A percentile compares a stretch with the other conserved stretches of the same genome.
Conservation (phyloP, 495 filamentous ascomycete species). For the Neurospora tetrasperma region DNA sequence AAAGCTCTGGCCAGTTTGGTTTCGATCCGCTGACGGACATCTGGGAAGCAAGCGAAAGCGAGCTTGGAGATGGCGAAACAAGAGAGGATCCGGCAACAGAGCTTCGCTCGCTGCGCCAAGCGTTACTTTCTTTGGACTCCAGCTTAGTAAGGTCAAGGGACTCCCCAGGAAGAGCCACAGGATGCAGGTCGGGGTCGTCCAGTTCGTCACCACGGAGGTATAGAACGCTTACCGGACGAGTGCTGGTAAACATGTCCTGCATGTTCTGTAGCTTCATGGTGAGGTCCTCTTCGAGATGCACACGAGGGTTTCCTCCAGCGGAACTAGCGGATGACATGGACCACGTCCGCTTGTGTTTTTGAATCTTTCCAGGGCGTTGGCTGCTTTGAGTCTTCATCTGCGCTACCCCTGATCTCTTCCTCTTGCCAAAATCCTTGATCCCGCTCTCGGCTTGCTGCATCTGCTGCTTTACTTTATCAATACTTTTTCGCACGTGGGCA, state of each 20-base stretch:
- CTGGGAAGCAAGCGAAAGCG: conserved; percentile 47
- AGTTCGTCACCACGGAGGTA: conserved; percentile 71
- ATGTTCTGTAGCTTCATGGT: conserved; percentile 72
- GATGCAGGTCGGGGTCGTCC: conserved; percentile 84
- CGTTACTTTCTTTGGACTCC: conserved; percentile 42
- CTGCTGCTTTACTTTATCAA: conserved; percentile 89
- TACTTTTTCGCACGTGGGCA: conserved; percentile 85
- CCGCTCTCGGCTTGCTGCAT: conserved; percentile 81
- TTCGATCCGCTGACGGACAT: conserved; percentile 25
- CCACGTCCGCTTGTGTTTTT: conserved; percentile 91
- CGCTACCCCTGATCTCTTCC: conserved; percentile 59
- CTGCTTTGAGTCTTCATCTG: conserved; percentile 37
- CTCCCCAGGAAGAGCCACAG: conserved; percentile 66
- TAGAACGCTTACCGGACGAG: conserved; percentile 72
- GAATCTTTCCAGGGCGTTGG: conserved; percentile 61
- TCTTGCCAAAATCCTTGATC: conserved; percentile 77
- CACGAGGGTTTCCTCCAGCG: conserved; percentile 43
- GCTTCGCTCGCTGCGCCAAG: conserved; percentile 48
- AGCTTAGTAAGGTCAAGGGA: conserved; percentile 47
- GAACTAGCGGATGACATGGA: conserved; percentile 86
- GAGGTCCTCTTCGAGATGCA: conserved; percentile 76
- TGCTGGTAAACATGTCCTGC: conserved; percentile 95
- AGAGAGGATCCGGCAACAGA: conserved; percentile 47
- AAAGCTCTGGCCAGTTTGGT: conserved; percentile 44
- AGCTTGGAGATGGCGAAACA: conserved; percentile 64